phyloP scores from a whole-genome alignment of 345 rosid species.

The Hibiscus tridactylites region DNA sequence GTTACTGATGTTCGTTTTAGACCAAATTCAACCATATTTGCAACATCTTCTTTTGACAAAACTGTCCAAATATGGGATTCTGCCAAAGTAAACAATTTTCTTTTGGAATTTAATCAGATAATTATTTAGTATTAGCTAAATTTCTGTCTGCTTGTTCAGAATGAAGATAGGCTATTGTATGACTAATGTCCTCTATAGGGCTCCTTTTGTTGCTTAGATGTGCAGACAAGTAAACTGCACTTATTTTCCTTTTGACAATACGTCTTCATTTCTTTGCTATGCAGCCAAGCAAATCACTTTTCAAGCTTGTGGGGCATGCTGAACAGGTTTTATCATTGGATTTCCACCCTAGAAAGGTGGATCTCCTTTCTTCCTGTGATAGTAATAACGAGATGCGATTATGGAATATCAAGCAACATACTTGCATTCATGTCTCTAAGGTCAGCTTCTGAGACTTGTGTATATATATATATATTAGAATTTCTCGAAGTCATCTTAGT shows the following conservation, averaged over 20 bases:
- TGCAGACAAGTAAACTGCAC: neutral
- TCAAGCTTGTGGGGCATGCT: constrained; percentile 21
- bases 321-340: constrained; percentile 28
- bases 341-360: constrained; percentile 23
- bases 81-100: constrained; percentile 13
- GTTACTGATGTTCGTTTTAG: constrained; percentile 28
- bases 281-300: constrained; percentile 21
- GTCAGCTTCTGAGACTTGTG: constrained; percentile 8
- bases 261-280: neutral
- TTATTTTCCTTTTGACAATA: neutral
- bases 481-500: neutral
- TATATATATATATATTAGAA: neutral
- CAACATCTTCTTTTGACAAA: constrained; percentile 29
- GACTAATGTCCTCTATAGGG: neutral
- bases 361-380: constrained; percentile 29
- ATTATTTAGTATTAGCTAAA: neutral
- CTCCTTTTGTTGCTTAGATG: neutral
- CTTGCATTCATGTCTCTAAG: constrained; percentile 15
- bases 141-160: neutral
- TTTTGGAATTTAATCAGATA: neutral
- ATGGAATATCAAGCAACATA: constrained; percentile 22
- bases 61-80: constrained; percentile 33
- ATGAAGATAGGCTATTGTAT: neutral
- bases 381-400: constrained; percentile 21
- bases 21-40: constrained; percentile 24